These are phyloP conservation scores for Fusarium torreyae DNA, from an alignment of 2,329 filamentous ascomycete species.

Conservation along the genomic window DNA sequence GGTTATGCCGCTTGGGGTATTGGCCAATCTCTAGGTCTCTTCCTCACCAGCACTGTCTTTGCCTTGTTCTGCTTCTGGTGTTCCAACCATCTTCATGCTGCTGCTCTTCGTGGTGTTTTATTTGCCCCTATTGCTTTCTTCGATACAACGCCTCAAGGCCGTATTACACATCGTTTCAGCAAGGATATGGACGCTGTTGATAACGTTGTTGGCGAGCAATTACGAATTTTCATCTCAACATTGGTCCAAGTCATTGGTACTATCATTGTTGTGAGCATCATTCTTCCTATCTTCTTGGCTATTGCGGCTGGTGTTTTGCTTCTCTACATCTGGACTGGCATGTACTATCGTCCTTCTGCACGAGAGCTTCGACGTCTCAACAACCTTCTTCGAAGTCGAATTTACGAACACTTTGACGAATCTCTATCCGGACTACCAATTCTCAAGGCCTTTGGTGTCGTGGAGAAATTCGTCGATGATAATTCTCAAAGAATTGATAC, in stretches of 20 bases:
- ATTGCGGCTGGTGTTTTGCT: slow-evolving; percentile 19
- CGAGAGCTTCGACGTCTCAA: slow-evolving; percentile 26
- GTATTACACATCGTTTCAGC: slow-evolving; percentile 33
- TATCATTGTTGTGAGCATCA: slow-evolving; percentile 30
- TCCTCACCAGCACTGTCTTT: slow-evolving; percentile 27
- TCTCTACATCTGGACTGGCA: slow-evolving; percentile 25
- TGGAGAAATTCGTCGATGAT: slow-evolving; percentile 12
- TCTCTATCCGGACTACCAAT: slow-evolving; percentile 25
- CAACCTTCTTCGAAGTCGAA: slow-evolving; percentile 33
- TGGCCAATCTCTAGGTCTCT: slow-evolving; percentile 23
- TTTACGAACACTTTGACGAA: slow-evolving; percentile 35
- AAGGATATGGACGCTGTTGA: slow-evolving; percentile 36
- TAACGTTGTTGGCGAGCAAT: slow-evolving; percentile 25
- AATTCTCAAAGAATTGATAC: slow-evolving; percentile 28
- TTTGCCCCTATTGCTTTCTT: slow-evolving; percentile 27
- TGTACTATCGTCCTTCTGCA: slow-evolving; percentile 31
- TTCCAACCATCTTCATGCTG: slow-evolving; percentile 33
- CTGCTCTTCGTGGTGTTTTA: slow-evolving; percentile 13
- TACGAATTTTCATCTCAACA: slow-evolving; percentile 28
- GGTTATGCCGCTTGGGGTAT: slow-evolving; percentile 26
- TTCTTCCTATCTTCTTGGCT: slow-evolving; percentile 21
- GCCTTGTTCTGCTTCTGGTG: slow-evolving; percentile 37
- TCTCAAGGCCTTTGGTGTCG: slow-evolving; percentile 27
- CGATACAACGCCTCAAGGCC: slow-evolving; percentile 28
- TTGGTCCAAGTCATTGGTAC: slow-evolving; percentile 28